Evolutionary conservation across 306 rosid genomes (phyloP), one percentile per base, ranked within the genome.

Genomic region (Rubus parviflorus): DNA sequence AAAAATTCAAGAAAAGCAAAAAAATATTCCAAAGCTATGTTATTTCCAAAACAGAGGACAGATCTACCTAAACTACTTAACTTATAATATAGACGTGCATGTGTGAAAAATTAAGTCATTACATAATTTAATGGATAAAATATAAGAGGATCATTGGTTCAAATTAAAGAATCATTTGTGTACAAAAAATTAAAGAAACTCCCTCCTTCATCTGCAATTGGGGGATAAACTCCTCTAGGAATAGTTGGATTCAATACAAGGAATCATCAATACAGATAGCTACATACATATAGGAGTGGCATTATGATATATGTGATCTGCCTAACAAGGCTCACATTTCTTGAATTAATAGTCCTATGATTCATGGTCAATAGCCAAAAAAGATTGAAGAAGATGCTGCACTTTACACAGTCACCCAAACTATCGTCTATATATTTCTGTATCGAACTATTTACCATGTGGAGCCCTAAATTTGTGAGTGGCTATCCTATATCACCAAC

Each of bases 391-490:
- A 40, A 14, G 40, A 41, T 57, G 68, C 51, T 42, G 4, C 53
- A 41, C 6, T 12, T 9, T 11, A 25, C 19, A 25, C 3, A 30
- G 6, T 12, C 14, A 22, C 42, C 23, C 52, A 53, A 54, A 8
- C 57, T 41, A 38, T 3, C 14, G 3, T 20, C 25, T 19, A 42
- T 4, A 42, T 15, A 67, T 65, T 78, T 69, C 16, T 45, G 23
- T 72, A 47, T 15, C 58, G 42, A 40, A 68, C n/a, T 61, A 62
- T 15, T 43, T 60, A 19, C 30, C 10, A 64, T 62, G 84, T 78
- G 81, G 82, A 74, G 78, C 78, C 76, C 82, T 48, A 64, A 67
- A 58, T 9, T 35, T 68, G 22, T 6, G 40, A 16, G 46, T 64
- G 16, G 45, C 69, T 38, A 37, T 64, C 14, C 13, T 38, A 8